Evolutionary conservation across 345 rosid genomes (phyloP).

Genomic region (Viola odorata): DNA sequence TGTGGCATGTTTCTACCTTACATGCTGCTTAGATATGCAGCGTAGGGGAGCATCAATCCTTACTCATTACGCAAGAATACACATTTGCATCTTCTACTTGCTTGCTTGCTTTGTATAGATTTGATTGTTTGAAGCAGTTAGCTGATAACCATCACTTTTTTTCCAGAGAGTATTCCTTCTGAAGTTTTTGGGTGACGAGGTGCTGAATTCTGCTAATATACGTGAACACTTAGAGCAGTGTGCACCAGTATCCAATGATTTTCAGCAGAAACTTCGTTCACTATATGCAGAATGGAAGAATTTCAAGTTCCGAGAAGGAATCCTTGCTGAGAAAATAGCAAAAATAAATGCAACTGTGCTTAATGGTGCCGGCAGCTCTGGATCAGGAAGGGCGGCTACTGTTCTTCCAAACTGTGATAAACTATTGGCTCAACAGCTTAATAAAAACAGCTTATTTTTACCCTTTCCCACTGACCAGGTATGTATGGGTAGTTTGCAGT

Average conservation of each 20-base stretch:
- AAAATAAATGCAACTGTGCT: constrained; percentile 12
- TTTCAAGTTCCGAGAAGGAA: constrained; percentile 26
- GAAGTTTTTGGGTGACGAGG: constrained; percentile 31
- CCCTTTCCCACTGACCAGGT: neutral
- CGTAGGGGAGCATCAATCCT: neutral
- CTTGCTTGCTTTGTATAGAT: neutral
- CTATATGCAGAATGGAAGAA: constrained; percentile 25
- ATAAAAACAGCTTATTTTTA: constrained; percentile 2
- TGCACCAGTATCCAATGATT: constrained; percentile 22
- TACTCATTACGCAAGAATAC: neutral
- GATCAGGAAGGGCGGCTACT: neutral
- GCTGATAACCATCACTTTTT: neutral
- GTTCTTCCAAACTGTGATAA: constrained; percentile 8
- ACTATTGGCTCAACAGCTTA: neutral
- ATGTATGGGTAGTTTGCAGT: constrained; percentile 16
- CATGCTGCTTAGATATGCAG: neutral
- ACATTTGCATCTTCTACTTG: neutral
- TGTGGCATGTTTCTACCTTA: too few species aligned
- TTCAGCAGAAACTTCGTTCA: constrained; percentile 31
- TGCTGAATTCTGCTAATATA: constrained; percentile 22
- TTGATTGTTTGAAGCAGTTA: neutral
- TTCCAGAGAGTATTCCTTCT: constrained; percentile 31
- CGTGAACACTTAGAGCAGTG: constrained; percentile 33
- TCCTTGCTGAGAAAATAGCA: constrained; percentile 15
- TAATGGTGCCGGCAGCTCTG: constrained; percentile 12